Conservation (phyloP, 1,284 basidiomycete genomes). For the Wolfiporia cocos region DNA sequence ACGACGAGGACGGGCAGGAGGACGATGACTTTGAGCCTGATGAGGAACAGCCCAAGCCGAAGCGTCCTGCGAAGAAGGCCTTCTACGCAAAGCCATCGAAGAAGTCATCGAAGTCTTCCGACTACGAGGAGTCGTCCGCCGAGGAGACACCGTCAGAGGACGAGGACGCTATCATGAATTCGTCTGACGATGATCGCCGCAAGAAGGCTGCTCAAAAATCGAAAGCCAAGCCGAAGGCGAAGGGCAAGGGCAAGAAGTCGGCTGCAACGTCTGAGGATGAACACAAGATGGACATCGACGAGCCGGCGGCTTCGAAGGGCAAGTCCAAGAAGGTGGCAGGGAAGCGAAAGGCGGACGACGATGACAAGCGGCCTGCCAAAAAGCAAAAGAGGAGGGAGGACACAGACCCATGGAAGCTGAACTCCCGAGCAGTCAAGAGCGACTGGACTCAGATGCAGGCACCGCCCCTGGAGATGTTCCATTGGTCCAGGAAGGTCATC, state of each 20-base stretch:
- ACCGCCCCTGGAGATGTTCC: slow-evolving; percentile 89
- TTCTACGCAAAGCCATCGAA: slow-evolving; percentile 16
- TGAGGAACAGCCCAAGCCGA: slow-evolving; percentile 15
- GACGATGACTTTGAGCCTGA: slow-evolving; percentile 11
- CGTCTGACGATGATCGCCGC: slow-evolving; percentile 29
- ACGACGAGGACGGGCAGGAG: slow-evolving; percentile 27
- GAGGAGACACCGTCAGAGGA: slow-evolving; percentile 19
- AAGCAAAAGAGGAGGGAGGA: slow-evolving; percentile 57
- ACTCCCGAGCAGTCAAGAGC: slow-evolving; percentile 51
- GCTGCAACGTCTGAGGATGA: slow-evolving; percentile 20
- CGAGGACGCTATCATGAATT: slow-evolving; percentile 16
- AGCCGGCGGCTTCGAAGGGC: slow-evolving; percentile 24
- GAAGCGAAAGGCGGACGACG: slow-evolving; percentile 45
- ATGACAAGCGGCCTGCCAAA: slow-evolving; percentile 46
- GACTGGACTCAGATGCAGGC: slow-evolving; percentile 79
- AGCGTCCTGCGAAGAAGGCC: slow-evolving; percentile 16
- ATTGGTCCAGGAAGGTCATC: slow-evolving; percentile 83
- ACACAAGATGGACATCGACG: slow-evolving; percentile 55
- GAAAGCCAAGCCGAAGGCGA: slow-evolving; percentile 29
- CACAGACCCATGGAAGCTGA: slow-evolving; percentile 79
- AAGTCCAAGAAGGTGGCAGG: slow-evolving; percentile 26
- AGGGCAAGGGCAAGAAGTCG: slow-evolving; percentile 15
- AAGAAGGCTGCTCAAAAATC: slow-evolving; percentile 18
- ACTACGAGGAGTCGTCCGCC: slow-evolving; percentile 32
- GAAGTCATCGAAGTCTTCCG: slow-evolving; percentile 31